phyloP scores from a whole-genome alignment of 1,139 yeast species.

The Meyerozyma sp. region DNA sequence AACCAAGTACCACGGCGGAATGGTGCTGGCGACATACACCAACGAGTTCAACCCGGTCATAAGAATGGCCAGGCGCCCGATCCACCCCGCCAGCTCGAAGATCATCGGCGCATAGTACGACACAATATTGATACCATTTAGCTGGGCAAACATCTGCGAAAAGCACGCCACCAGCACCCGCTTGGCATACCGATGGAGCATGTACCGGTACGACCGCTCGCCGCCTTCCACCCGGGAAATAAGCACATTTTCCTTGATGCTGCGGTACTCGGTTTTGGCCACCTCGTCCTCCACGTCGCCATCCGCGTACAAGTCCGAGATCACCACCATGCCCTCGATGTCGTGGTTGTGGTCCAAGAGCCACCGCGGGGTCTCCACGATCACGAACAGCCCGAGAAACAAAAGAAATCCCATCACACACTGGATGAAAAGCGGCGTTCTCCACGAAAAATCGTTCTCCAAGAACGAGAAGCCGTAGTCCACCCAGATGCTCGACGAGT shows the following conservation, averaged over 20 bases:
- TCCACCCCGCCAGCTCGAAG: conserved; percentile 94
- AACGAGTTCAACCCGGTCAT: conserved; percentile 91
- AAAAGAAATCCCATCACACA: conserved; percentile 68
- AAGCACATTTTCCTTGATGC: conserved; percentile 43
- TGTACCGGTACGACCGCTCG: conserved; percentile 59
- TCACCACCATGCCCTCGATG: conserved; percentile 66
- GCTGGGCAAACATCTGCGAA: conserved; percentile 86
- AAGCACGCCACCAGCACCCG: conserved; percentile 88
- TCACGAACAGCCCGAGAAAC: conserved; percentile 65
- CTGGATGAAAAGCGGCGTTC: conserved; percentile 74
- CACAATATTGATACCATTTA: conserved; percentile 89
- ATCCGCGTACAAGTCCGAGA: conserved; percentile 41
- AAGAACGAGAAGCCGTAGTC: conserved; percentile 75
- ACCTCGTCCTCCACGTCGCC: conserved; percentile 30
- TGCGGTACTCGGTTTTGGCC: conserved; percentile 23
- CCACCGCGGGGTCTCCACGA: conserved; percentile 91
- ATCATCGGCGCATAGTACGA: conserved; percentile 92
- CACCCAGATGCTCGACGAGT: conserved; percentile 84
- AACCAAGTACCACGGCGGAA: conserved; percentile 89
- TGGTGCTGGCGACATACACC: conserved; percentile 66
- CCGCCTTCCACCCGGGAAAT: conserved; percentile 73
- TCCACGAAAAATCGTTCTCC: conserved; percentile 56
- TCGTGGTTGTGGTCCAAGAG: conserved; percentile 82
- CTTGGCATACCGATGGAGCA: conserved; percentile 57
- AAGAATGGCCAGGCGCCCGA: conserved; percentile 77